These are phyloP conservation scores for Bretziella fagacearum DNA, from an alignment of 2,329 filamentous ascomycete species.

Conservation along the genomic window DNA sequence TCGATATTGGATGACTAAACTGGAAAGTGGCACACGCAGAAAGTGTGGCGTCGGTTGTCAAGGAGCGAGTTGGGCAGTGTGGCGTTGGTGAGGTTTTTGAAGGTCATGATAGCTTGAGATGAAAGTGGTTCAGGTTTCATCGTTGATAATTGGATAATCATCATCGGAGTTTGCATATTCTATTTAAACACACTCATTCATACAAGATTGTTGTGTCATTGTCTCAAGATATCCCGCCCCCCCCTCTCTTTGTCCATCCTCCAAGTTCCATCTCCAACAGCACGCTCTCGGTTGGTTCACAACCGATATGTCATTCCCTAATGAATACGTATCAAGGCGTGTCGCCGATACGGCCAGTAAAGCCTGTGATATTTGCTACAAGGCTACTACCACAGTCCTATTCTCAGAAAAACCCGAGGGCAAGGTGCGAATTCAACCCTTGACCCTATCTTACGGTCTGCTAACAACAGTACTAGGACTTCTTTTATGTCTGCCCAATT, in stretches of 20 bases:
- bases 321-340: conserved; percentile 69
- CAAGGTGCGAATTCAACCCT: conserved; percentile 9
- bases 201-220: no score
- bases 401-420: conserved; percentile 27
- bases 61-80: no score
- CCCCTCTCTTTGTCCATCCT: no score
- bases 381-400: conserved; percentile 69
- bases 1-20: conserved; percentile 1
- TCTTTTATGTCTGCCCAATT: conserved; percentile 74
- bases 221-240: no score
- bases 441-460: conserved; percentile 8
- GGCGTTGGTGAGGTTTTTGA: no score
- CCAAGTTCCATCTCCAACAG: not conserved
- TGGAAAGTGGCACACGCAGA: conserved; percentile 2
- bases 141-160: no score
- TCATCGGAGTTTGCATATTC: no score
- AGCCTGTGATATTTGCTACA: conserved; percentile 82
- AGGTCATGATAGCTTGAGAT: no score
- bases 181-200: no score
- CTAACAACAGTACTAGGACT: conserved; percentile 37
- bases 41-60: no score
- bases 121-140: no score
- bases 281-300: not conserved
- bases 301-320: conserved; percentile 41
- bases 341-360: conserved; percentile 74